phyloP scores from a whole-genome alignment of 176 grass and related monocot genomes.

The Oryza glaberrima region DNA sequence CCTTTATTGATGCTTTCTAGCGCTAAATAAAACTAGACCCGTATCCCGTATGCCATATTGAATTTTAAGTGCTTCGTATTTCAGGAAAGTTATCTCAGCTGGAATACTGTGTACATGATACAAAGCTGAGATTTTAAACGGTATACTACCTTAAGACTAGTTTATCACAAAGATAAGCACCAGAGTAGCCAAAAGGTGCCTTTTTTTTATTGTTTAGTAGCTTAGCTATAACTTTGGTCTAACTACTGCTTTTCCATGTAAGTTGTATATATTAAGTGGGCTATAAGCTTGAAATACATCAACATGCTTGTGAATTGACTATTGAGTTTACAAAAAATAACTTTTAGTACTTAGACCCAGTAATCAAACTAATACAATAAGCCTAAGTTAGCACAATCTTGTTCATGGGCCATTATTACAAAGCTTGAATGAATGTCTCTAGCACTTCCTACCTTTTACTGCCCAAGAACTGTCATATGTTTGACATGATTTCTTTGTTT shows the following conservation, averaged over 20 bases:
- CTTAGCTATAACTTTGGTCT: slow-evolving; percentile 24
- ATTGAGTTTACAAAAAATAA: background rate
- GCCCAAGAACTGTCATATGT: background rate
- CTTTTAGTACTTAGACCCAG: background rate
- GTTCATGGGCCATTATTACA: background rate
- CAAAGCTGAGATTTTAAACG: slow-evolving; percentile 27
- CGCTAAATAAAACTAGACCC: slow-evolving; percentile 17
- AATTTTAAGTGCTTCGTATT: slow-evolving; percentile 1
- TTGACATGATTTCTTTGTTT: background rate
- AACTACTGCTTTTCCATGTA: background rate
- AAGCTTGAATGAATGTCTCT: slow-evolving; percentile 2
- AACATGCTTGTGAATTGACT: background rate
- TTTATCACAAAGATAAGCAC: slow-evolving; percentile 9
- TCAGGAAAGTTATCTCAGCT: background rate
- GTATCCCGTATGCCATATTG: slow-evolving; percentile 18
- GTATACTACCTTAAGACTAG: slow-evolving; percentile 14
- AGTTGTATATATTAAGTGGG: slow-evolving; percentile 5
- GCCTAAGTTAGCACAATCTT: slow-evolving; percentile 11
- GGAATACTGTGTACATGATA: slow-evolving; percentile 6
- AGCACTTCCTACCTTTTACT: slow-evolving; percentile 6
- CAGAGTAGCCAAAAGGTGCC: background rate
- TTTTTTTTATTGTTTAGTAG: background rate
- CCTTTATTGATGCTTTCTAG: slow-evolving; percentile 23
- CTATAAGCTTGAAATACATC: background rate
- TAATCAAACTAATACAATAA: background rate